Evolutionary conservation across 2,329 filamentous ascomycete genomes (phyloP), one percentile per base, ranked within the genome.

Genomic region (Claviceps monticola): DNA sequence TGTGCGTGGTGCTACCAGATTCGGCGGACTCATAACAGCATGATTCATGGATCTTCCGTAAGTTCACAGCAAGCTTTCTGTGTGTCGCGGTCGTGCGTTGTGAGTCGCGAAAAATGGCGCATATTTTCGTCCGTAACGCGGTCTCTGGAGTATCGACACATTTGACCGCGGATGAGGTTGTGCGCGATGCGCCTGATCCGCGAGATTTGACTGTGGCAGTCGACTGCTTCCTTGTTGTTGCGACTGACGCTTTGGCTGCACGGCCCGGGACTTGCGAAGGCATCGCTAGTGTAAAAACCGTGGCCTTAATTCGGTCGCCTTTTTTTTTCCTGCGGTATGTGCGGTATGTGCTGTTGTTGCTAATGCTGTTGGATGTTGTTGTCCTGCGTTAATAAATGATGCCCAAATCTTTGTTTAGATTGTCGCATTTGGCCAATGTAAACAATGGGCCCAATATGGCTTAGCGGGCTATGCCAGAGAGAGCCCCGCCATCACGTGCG

Each of bases 11-110:
- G 61, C 77, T 78, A 56, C 75, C 79, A 26, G 69, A 68, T 55
- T 67, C 74, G 37, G 69, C 73, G 17, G 73, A 79, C 58, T 83
- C 80, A 60, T 83, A 83, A 63, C 79, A 83, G 70, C 88, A 95
- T 39, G 83, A 75, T 64, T 96, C 91, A 62, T 97, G 91, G 44
- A 95, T 78, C 68, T 95, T 96, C 56, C 91, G 82, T 55, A 98
- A 71, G 48, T 83, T 89, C 54, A 96, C 86, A 4, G 86, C 84
- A 0, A 95, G 77, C 64, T 97, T 97, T 54, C 91, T 77, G 65
- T 98, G 93, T 2, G 87, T 87, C 1, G 90, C 88, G 0, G 86
- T 94, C 1, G 87, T 94, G 60, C 84, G 83, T 67, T 98, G 93
- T 37, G 91, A 89, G 66, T 90, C 86, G 57, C 78, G 76, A 62